Evolutionary conservation across 257 asterid genomes (phyloP).

Genomic region (Ligustrum vulgare): DNA sequence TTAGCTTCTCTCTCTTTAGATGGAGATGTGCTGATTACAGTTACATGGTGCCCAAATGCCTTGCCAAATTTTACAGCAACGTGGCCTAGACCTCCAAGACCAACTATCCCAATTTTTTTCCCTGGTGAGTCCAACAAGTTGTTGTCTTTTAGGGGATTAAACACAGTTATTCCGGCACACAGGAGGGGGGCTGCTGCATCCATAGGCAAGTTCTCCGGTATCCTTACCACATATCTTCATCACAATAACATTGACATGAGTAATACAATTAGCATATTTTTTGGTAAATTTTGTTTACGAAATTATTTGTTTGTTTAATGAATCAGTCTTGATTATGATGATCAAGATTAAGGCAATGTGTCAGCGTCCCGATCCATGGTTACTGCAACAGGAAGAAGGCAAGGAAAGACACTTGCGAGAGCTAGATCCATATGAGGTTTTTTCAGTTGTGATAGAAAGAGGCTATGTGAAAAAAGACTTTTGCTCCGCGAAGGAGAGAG

Average conservation of each 20-base stretch:
- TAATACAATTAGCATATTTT: neutral
- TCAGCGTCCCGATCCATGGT: too few species aligned
- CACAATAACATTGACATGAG: neutral
- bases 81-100: slow-evolving; percentile 85
- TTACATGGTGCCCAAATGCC: slow-evolving; percentile 79
- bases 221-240: slow-evolving; percentile 63
- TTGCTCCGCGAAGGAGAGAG: too few species aligned
- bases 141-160: slow-evolving; percentile 62
- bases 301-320: too few species aligned
- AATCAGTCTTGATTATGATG: too few species aligned
- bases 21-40: slow-evolving; percentile 83
- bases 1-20: slow-evolving; percentile 74
- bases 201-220: slow-evolving; percentile 72
- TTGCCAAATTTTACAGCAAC: slow-evolving; percentile 75
- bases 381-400: too few species aligned
- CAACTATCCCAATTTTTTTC: slow-evolving; percentile 62
- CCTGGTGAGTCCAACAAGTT: slow-evolving; percentile 43
- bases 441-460: too few species aligned
- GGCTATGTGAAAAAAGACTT: too few species aligned
- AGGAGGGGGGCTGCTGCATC: slow-evolving; percentile 88
- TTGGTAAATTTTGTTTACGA: too few species aligned
- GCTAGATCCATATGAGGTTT: too few species aligned
- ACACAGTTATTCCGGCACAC: slow-evolving; percentile 74
- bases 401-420: too few species aligned
- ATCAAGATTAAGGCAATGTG: too few species aligned